These are phyloP conservation scores for Sphaerobolus stellatus DNA, from an alignment of 1,284 basidiomycete species.

Conservation along the genomic window DNA sequence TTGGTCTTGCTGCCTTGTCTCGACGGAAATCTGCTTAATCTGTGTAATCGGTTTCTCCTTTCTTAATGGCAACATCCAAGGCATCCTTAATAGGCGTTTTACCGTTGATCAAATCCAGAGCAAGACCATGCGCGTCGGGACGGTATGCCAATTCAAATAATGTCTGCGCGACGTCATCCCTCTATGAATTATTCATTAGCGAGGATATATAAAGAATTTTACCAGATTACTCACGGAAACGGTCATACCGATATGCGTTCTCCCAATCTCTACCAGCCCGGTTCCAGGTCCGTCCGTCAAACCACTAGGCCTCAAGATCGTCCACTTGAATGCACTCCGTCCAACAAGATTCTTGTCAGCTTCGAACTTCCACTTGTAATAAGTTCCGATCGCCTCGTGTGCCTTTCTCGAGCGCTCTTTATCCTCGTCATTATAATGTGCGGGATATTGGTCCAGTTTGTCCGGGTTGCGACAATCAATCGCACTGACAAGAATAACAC, in stretches of 20 bases:
- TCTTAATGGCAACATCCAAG: conserved; percentile 48
- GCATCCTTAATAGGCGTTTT: conserved; percentile 49
- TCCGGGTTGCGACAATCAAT: conserved; percentile 60
- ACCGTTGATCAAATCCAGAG: conserved; percentile 64
- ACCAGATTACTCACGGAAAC: conserved; percentile 45
- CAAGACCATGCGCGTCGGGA: conserved; percentile 59
- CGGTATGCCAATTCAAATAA: conserved; percentile 54
- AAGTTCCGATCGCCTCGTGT: conserved; percentile 44
- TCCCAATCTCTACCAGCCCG: conserved; percentile 55
- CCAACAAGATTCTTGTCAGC: conserved; percentile 66
- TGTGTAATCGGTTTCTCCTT: conserved; percentile 50
- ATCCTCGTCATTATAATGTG: conserved; percentile 53
- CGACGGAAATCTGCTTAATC: no score
- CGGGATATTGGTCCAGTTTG: conserved; percentile 41
- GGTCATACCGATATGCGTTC: conserved; percentile 48
- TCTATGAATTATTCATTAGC: conserved; percentile 27
- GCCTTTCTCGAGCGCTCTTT: conserved; percentile 43
- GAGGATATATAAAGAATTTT: neutral
- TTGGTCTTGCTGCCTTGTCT: conserved; percentile 12
- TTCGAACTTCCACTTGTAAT: conserved; percentile 66
- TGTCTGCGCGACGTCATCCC: conserved; percentile 63
- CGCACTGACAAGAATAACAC: conserved; percentile 63
- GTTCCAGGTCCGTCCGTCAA: conserved; percentile 55
- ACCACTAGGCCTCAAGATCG: conserved; percentile 65
- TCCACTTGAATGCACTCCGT: conserved; percentile 64